These are phyloP conservation scores for Fusarium penzigii DNA, from an alignment of 2,329 filamentous ascomycete genomes.

Conservation along the genomic window DNA sequence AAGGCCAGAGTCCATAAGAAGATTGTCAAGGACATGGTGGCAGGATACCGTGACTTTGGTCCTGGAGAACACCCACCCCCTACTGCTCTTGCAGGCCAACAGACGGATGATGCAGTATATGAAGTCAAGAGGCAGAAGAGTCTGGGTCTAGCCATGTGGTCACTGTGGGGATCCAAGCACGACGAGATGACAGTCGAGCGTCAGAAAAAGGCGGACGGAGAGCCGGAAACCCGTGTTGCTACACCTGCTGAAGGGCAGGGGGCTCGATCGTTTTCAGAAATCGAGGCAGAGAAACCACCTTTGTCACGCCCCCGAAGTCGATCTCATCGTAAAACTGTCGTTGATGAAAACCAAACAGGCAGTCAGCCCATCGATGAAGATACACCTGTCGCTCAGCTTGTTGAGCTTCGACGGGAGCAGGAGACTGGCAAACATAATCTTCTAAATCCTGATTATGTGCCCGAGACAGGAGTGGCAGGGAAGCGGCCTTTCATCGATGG, in stretches of 20 bases:
- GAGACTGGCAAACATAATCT: slow-evolving; percentile 44
- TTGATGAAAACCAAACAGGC: slow-evolving; percentile 52
- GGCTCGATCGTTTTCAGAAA: slow-evolving; percentile 43
- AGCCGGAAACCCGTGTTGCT: slow-evolving; percentile 33
- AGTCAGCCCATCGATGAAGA: slow-evolving; percentile 35
- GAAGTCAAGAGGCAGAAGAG: slow-evolving; percentile 63
- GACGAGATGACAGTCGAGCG: slow-evolving; percentile 72
- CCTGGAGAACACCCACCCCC: slow-evolving; percentile 78
- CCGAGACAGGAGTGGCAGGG: slow-evolving; percentile 53
- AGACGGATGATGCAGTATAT: slow-evolving; percentile 47
- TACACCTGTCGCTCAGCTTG: slow-evolving; percentile 45
- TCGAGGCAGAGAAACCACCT: slow-evolving; percentile 36
- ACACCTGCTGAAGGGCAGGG: slow-evolving; percentile 45
- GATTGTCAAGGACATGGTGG: slow-evolving; percentile 70
- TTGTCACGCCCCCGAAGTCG: slow-evolving; percentile 36
- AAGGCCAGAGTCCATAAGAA: slow-evolving; percentile 73
- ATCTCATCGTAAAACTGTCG: slow-evolving; percentile 49
- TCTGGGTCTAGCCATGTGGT: slow-evolving; percentile 81
- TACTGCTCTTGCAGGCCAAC: slow-evolving; percentile 75
- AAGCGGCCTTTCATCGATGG: slow-evolving; percentile 69
- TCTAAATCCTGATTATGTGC: slow-evolving; percentile 43
- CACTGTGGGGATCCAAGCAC: slow-evolving; percentile 84
- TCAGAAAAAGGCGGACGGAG: slow-evolving; percentile 52
- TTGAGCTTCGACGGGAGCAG: slow-evolving; percentile 43
- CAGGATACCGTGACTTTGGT: slow-evolving; percentile 70